These are phyloP conservation scores for Barbatosphaeria neglecta DNA, from an alignment of 495 filamentous ascomycete genomes.

Conservation along the genomic window DNA sequence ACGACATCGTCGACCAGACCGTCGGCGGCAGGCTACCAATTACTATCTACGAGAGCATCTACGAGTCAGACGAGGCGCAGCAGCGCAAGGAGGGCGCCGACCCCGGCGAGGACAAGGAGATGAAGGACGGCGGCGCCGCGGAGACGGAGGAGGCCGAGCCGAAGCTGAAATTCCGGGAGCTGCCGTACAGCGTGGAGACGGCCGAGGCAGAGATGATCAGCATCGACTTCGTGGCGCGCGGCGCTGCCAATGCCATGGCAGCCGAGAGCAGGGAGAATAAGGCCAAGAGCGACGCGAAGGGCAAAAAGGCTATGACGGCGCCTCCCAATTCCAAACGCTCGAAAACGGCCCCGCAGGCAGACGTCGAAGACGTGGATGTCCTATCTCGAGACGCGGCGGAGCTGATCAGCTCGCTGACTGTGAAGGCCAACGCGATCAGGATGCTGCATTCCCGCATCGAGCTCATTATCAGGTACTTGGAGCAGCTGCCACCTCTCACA, in stretches of 20 bases:
- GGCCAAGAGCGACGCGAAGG: conserved; percentile 26
- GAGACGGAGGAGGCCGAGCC: conserved; percentile 34
- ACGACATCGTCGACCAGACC: conserved; percentile 37
- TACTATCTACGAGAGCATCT: conserved; percentile 78
- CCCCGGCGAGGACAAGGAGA: conserved; percentile 49
- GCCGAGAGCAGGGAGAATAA: conserved; percentile 31
- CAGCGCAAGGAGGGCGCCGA: conserved; percentile 31
- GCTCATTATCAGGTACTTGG: conserved; percentile 71
- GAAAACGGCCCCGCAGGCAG: conserved; percentile 12
- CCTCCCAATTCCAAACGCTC: conserved; percentile 20
- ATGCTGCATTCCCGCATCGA: conserved; percentile 79
- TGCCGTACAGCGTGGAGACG: conserved; percentile 82
- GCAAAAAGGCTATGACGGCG: conserved; percentile 31
- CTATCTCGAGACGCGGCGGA: conserved; percentile 76
- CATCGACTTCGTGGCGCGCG: conserved; percentile 79
- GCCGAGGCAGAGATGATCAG: conserved; percentile 96
- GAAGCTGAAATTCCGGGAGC: conserved; percentile 64
- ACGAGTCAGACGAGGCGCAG: conserved; percentile 44
- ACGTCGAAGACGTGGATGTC: conserved; percentile 24
- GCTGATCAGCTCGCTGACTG: conserved; percentile 53
- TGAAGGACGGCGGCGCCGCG: conserved; percentile 49
- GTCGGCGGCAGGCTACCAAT: conserved; percentile 74
- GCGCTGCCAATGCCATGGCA: conserved; percentile 65
- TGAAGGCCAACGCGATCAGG: conserved; percentile 82
- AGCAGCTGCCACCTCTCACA: conserved; percentile 56